Base-by-base conservation (phyloP, 805 yeast genomes). In the Yamadazyma nakazawae region DNA sequence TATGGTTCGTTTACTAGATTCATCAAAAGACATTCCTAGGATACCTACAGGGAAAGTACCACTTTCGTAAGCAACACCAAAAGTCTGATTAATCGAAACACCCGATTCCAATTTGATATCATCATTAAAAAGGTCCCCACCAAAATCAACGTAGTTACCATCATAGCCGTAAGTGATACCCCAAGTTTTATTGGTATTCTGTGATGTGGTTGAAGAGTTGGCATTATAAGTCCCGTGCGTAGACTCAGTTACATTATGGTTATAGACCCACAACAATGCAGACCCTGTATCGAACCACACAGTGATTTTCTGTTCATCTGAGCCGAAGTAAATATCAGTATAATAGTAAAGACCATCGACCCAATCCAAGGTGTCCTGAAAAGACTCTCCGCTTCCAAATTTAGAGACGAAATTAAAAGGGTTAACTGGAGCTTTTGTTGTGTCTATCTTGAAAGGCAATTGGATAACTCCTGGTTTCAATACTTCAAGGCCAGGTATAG, bases 1-100 rank as follows among this genome's bases (percentile, higher is more conserved):
- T 18, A 38, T n/a, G 67, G 43, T 54, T 44, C 11, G 74, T 74
- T 45, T n/a, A 16, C 11, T 59, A 59, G 5, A 53, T 7, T 24
- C 16, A 18, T 38, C 41, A 38, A 38, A 38, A 5, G 41, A 38
- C 41, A 38, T 38, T n/a, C 41, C 41, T 19, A 38, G 14, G 5
- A 38, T 38, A 25, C 46, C 47, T 63, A 62, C 58, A 69, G 57
- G 16, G 59, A 57, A 30, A 21, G 49, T 10, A 28, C 43, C 43
- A 43, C 54, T 57, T 19, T 37, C 32, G 14, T 40, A 43, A 8
- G 56, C 58, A 32, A 57, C 50, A 37, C 61, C 61, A 12, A 57
- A 49, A 30, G 54, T 48, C 34, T 59, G 59, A 32, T 25, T 38
- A 5, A 38, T 34, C 34, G 24, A 32, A 12, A 28, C 19, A 36